phyloP scores from a whole-genome alignment of 2,329 filamentous ascomycete species.

The Neofusicoccum ribis region DNA sequence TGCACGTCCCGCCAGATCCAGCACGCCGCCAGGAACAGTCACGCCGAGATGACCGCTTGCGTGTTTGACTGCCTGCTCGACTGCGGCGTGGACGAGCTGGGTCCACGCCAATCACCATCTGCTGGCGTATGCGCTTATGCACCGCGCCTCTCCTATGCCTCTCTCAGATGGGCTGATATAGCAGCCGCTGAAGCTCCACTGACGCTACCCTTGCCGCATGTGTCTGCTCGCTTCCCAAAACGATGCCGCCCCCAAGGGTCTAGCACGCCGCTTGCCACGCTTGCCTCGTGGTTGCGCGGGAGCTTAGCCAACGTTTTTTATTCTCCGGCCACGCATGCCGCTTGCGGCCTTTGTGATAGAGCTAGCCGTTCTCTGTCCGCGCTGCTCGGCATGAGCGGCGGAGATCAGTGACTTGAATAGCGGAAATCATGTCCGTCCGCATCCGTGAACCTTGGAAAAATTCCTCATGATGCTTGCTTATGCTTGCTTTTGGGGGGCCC shows the following conservation, averaged over 20 bases:
- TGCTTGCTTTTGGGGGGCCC: not conserved
- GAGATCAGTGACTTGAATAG: not conserved
- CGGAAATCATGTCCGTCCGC: not conserved
- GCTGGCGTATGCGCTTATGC: not conserved
- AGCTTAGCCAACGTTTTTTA: slow-evolving; percentile 2
- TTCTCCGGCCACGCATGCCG: not conserved
- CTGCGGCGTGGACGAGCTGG: not conserved
- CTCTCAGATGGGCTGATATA: not conserved
- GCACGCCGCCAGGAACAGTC: not conserved
- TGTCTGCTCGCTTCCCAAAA: not conserved
- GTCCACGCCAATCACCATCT: not conserved
- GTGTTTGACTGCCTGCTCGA: not conserved
- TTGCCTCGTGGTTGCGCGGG: not conserved
- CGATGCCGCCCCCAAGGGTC: slow-evolving; percentile 5
- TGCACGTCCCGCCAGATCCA: not conserved
- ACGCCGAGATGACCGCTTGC: not conserved
- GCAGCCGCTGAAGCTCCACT: not conserved
- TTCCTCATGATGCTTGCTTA: not conserved
- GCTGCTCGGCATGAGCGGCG: not conserved
- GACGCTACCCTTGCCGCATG: not conserved
- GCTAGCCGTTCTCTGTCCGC: slow-evolving; percentile 1
- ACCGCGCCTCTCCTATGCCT: not conserved
- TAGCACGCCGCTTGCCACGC: not conserved
- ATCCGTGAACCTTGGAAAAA: not conserved
- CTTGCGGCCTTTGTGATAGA: slow-evolving; percentile 2